Base-by-base conservation (phyloP, 2,329 filamentous ascomycete genomes). In the Cladosporium velox region DNA sequence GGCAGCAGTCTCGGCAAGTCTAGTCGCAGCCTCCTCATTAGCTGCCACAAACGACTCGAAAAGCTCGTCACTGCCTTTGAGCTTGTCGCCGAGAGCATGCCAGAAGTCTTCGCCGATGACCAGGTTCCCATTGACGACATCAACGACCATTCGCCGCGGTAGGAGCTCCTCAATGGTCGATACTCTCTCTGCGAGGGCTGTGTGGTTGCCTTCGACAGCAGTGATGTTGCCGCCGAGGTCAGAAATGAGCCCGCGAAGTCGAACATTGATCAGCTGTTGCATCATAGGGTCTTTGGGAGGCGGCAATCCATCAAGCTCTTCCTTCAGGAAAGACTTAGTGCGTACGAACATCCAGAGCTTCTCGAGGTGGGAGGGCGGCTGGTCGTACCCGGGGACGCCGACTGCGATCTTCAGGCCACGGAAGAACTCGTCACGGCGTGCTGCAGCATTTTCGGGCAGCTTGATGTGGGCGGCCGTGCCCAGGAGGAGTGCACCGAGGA, bases 31-130 rank as follows among this genome's bases (percentile, higher is more conserved):
- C 3, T 77, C 74, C 34, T 79, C 78, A 41, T 84, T 79, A 28
- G 65, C 30, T 12, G 65, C 34, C 34, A 77, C 64, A 54, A 76
- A 76, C 6, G 68, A 60, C 24, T 75, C 65, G 72, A 73, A 77
- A 0, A 73, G 65, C 10, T 69, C 70, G 3, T 86, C 70, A 34
- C 78, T 77, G 1, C 78, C 78, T 52, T 86, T 85, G 1, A 90
- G 83, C 65, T 84, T 81, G 63, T 85, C 83, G 28, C 82, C 80
- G 10, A 92, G 75, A 0, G 88, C 89, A 65, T 86, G 81, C 85
- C 87, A 92, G 67, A 92, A 90, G 2, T 87, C 83, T 28, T 86
- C 81, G 0, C 85, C 79, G 18, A 91, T 84, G 26, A 84, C 77
- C 0, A 80, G 76, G 11, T 83, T 81, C 15, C 88, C 88, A 34